Conservation (phyloP, 305 asterid genomes). For the Fraxinus ornus region DNA sequence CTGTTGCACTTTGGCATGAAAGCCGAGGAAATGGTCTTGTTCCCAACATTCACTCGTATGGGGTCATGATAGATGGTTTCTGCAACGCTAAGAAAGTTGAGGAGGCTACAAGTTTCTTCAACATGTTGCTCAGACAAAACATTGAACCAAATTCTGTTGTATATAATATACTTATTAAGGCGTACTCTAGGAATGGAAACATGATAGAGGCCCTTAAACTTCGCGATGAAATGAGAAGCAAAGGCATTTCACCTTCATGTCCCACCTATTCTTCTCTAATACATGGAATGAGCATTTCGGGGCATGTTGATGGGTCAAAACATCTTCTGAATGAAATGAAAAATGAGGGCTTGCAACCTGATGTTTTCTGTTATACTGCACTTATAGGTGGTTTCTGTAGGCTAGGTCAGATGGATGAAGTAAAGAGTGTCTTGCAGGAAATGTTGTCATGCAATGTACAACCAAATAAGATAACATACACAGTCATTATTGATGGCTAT, state of each 20-base stretch:
- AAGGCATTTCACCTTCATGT: constrained; percentile 48
- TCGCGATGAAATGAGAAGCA: constrained; percentile 62
- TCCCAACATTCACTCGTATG: constrained; percentile 52
- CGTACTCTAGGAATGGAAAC: constrained; percentile 51
- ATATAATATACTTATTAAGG: constrained; percentile 66
- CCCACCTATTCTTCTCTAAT: constrained; percentile 69
- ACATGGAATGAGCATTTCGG: constrained; percentile 63
- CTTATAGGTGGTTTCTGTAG: constrained; percentile 73
- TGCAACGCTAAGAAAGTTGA: constrained; percentile 58
- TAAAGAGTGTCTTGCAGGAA: constrained; percentile 51
- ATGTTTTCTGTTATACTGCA: constrained; percentile 85
- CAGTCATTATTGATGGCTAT: constrained; percentile 65
- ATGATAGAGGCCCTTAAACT: constrained; percentile 59
- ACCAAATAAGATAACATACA: constrained; percentile 79
- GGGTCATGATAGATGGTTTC: constrained; percentile 67
- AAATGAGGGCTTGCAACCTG: constrained; percentile 58
- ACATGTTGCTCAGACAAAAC: constrained; percentile 44
- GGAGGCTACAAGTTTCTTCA: constrained; percentile 55
- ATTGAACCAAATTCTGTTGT: constrained; percentile 50
- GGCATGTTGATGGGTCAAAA: constrained; percentile 54
- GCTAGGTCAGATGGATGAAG: constrained; percentile 72
- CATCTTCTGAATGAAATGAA: constrained; percentile 57
- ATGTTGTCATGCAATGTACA: constrained; percentile 52
- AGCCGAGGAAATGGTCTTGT: constrained; percentile 49
- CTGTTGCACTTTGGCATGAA: constrained; percentile 75